A percentile compares a stretch with the other conserved stretches of the same genome.
phyloP scores from a whole-genome alignment of 768 basidiomycete species.

The Trametes cingulata region DNA sequence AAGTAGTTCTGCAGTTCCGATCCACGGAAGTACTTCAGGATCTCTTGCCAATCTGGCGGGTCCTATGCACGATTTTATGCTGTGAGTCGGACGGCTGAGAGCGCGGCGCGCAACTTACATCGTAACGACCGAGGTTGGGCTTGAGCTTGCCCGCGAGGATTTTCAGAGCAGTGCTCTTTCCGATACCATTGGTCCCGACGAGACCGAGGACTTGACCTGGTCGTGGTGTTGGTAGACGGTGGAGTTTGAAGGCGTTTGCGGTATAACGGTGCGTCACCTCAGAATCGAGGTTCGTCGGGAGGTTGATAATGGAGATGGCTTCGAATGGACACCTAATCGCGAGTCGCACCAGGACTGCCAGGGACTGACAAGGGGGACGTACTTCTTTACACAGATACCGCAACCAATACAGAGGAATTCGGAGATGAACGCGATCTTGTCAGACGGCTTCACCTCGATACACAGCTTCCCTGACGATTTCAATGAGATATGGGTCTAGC shows the following conservation, averaged over 20 bases:
- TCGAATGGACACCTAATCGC: conserved; percentile 90
- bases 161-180: conserved; percentile 97
- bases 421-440: conserved; percentile 99
- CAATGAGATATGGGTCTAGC: neutral
- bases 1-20: conserved; percentile 99
- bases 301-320: conserved; percentile 97
- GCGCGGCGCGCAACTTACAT: conserved; percentile 52
- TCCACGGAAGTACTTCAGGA: conserved; percentile 96
- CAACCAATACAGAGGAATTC: conserved; percentile 99
- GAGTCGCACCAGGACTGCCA: neutral
- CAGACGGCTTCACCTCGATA: conserved; percentile 94
- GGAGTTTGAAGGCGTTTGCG: conserved; percentile 98
- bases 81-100: neutral
- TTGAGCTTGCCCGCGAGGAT: conserved; percentile 96
- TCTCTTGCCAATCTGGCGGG: conserved; percentile 99
- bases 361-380: conserved; percentile 32
- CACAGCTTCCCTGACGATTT: conserved; percentile 80
- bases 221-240: conserved; percentile 94
- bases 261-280: conserved; percentile 98
- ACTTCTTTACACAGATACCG: conserved; percentile 99
- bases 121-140: conserved; percentile 96
- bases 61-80: conserved; percentile 49
- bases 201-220: conserved; percentile 99
- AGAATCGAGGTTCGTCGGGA: conserved; percentile 94
- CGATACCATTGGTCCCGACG: conserved; percentile 99